phyloP scores from a whole-genome alignment of 2,329 filamentous ascomycete genomes.

The Acrocalymma vagum region DNA sequence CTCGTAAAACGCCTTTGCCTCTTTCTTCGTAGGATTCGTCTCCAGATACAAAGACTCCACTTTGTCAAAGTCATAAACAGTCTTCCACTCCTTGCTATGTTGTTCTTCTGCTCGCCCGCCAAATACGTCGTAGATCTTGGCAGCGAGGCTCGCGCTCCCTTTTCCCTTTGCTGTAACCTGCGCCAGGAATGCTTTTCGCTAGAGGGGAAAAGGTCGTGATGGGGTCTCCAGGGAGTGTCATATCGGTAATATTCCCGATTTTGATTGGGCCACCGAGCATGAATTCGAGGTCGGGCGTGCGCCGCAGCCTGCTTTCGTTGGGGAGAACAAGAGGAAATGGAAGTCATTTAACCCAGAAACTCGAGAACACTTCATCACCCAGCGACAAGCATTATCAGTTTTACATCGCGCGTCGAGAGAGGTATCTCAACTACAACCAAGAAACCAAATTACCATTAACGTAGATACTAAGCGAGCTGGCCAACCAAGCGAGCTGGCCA shows the following conservation, averaged over 20 bases:
- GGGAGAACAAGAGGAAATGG: too few species aligned
- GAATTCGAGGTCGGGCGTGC: conserved; percentile 1
- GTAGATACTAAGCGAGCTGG: too few species aligned
- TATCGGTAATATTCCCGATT: conserved; percentile 5
- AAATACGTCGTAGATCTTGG: background rate
- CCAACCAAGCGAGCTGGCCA: too few species aligned
- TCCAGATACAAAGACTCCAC: background rate
- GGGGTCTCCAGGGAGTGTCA: background rate
- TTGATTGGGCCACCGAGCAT: background rate
- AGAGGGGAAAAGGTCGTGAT: background rate
- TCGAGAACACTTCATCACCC: too few species aligned
- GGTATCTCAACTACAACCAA: too few species aligned
- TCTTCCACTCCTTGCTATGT: background rate
- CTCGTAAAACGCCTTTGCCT: background rate
- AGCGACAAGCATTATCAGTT: too few species aligned
- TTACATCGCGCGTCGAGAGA: too few species aligned
- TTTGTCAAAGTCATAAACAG: background rate
- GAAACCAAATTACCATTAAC: too few species aligned
- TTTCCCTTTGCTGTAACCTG: too few species aligned
- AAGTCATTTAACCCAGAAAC: too few species aligned
- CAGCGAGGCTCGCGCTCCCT: background rate
- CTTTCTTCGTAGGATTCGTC: background rate
- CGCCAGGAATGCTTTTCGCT: background rate
- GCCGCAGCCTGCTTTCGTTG: too few species aligned
- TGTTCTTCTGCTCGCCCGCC: conserved; percentile 1